Conservation (phyloP, 345 rosid species). For the Rubroshorea leprosula region DNA sequence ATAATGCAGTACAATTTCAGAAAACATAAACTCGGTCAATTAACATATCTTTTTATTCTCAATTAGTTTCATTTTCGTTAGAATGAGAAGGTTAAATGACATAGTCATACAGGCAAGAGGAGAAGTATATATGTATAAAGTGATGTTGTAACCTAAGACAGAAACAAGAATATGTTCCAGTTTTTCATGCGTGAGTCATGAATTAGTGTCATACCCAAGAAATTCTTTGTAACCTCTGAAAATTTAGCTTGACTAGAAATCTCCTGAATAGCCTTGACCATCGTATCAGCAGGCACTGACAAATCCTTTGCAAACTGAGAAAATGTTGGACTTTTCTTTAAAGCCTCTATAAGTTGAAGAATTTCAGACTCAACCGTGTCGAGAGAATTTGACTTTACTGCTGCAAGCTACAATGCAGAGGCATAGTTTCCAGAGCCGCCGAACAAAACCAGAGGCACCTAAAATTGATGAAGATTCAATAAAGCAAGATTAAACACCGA, state of each 20-base stretch:
- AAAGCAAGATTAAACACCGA: neutral
- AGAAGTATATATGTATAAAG: neutral
- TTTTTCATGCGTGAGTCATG: neutral
- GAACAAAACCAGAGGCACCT: conserved; percentile 67
- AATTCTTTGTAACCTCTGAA: conserved; percentile 64
- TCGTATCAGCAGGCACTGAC: conserved; percentile 54
- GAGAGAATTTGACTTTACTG: conserved; percentile 56
- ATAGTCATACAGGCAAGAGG: neutral
- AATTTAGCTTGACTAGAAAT: conserved; percentile 60
- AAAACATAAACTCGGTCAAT: neutral
- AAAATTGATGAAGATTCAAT: conserved; percentile 18
- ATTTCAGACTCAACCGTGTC: conserved; percentile 78
- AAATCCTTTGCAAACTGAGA: conserved; percentile 70
- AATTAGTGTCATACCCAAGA: conserved; percentile 81
- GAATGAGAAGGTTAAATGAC: neutral
- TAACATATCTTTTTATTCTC: neutral
- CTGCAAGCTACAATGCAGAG: conserved; percentile 64
- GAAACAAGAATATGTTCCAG: neutral
- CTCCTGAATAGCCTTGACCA: conserved; percentile 59
- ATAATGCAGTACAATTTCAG: neutral
- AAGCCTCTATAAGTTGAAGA: conserved; percentile 57
- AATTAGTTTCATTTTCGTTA: neutral
- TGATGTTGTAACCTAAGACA: neutral
- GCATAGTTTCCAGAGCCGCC: conserved; percentile 94
- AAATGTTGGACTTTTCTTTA: conserved; percentile 51